A percentile compares a stretch with the other conserved stretches of the same genome.
phyloP scores from a whole-genome alignment of 2,329 filamentous ascomycete genomes.

The Diaporthe ampelina region DNA sequence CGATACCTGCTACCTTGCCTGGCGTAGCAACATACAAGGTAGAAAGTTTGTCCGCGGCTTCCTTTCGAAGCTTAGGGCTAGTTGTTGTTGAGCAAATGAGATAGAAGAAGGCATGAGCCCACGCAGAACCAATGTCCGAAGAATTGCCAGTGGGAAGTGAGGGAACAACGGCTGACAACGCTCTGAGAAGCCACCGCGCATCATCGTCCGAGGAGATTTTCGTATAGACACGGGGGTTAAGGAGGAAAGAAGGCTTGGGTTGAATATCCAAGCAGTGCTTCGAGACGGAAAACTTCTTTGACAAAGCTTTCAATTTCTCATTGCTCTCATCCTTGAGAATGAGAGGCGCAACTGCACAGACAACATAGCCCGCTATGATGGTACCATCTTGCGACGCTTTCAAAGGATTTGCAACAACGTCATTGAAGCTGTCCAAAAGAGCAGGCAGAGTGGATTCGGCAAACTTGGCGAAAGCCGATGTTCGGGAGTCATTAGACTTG shows the following conservation, averaged over 20 bases:
- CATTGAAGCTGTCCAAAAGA: conserved; percentile 79
- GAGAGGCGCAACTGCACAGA: conserved; percentile 73
- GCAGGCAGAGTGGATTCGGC: conserved; percentile 66
- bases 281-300: conserved; percentile 73
- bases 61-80: conserved; percentile 73
- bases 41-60: conserved; percentile 73
- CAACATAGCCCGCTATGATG: conserved; percentile 83
- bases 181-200: conserved; percentile 80
- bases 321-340: conserved; percentile 69
- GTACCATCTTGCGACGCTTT: conserved; percentile 85
- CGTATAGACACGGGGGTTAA: conserved; percentile 87
- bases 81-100: conserved; percentile 75
- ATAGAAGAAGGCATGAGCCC: conserved; percentile 90
- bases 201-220: conserved; percentile 84
- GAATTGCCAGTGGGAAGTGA: conserved; percentile 64
- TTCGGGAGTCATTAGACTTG: conserved; percentile 59
- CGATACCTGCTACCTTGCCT: conserved; percentile 68
- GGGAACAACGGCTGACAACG: conserved; percentile 73
- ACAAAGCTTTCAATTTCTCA: conserved; percentile 58
- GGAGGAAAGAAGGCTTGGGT: conserved; percentile 89
- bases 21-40: conserved; percentile 74
- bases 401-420: conserved; percentile 83
- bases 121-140: conserved; percentile 72
- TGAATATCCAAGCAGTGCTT: conserved; percentile 77
- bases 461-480: conserved; percentile 64